These are phyloP conservation scores for Corrigiola litoralis DNA, from an alignment of 179 eudicot genomes.

Conservation along the genomic window DNA sequence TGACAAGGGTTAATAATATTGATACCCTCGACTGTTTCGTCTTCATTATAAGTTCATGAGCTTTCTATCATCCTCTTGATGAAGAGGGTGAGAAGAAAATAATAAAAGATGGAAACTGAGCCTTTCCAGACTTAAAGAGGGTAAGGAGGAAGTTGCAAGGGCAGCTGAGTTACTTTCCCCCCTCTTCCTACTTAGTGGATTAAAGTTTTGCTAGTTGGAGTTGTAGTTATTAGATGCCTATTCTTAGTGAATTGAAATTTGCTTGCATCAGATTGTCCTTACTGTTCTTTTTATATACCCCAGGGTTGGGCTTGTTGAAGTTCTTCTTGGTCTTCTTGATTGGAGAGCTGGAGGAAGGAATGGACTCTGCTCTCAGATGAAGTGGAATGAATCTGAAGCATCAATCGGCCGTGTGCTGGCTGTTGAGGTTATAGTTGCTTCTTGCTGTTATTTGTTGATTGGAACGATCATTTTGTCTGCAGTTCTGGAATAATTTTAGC, in stretches of 20 bases:
- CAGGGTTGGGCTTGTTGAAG: constrained; percentile 97
- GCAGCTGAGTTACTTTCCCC: background rate
- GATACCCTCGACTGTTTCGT: no score
- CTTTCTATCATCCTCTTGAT: no score
- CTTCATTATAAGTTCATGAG: no score
- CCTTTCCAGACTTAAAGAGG: background rate
- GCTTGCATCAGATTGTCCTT: background rate
- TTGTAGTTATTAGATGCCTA: background rate
- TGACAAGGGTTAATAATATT: no score
- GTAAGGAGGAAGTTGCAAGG: background rate
- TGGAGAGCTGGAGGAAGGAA: constrained; percentile 98
- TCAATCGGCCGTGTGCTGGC: constrained; percentile 97
- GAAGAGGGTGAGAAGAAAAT: no score
- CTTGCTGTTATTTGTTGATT: background rate
- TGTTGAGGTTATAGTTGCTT: constrained; percentile 58
- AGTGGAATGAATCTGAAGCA: constrained; percentile 99
- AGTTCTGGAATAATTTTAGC: no score
- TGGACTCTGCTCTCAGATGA: constrained; percentile 91
- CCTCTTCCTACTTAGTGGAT: background rate
- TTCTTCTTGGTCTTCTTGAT: constrained; percentile 98
- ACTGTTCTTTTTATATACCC: background rate
- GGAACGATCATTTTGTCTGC: background rate
- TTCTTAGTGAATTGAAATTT: background rate
- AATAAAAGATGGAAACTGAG: no score
- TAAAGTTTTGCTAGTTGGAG: background rate